Base-by-base conservation (phyloP, 2,329 filamentous ascomycete genomes). In the Ciborinia camelliae region DNA sequence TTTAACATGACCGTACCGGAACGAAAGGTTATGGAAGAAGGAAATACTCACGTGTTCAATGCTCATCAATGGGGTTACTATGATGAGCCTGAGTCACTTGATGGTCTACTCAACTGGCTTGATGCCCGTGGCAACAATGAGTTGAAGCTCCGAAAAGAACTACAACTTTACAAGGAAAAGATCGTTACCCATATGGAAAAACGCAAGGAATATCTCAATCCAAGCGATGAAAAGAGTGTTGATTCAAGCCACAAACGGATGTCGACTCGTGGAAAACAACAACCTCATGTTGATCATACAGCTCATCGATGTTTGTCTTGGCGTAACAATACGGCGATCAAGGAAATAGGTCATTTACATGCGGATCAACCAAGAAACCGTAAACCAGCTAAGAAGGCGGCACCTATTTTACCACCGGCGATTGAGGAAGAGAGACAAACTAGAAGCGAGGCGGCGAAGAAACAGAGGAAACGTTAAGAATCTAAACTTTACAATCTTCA, bases 11-110 rank as follows among this genome's bases (percentile, higher is more conserved):
- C 90, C 1, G 87, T 97, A 0, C 86, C 88, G 0, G 90, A 97
- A 76, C 89, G 95, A 66, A 96, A 96, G 79, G 85, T 86, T 71
- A 81, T 83, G 65, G 95, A 99, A 76, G 95, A 99, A 79, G 93
- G 92, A 7, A 77, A 83, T 0, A 96, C 92, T 0, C 90, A 88
- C 71, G 85, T 98, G 3, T 86, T 84, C 66, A 88, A 84, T 60
- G 91, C 94, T 2, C 79, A 80, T 15, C 90, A 98, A 76, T 99
- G 95, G 93, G 95, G 90, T 14, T 99, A 91, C 78, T 92, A 92
- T 71, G 90, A 94, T 45, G 90, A 95, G 14, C 86, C 91, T 0
- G 86, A 89, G 57, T 84, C 90, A 45, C 78, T 99, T 6, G 90
- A 95, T 67, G 84, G 84, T 61, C 83, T 99, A 23, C 86, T 98